These are phyloP conservation scores for Cyclotella cryptica DNA, from an alignment of 108 stramenopile species.

Conservation along the genomic window DNA sequence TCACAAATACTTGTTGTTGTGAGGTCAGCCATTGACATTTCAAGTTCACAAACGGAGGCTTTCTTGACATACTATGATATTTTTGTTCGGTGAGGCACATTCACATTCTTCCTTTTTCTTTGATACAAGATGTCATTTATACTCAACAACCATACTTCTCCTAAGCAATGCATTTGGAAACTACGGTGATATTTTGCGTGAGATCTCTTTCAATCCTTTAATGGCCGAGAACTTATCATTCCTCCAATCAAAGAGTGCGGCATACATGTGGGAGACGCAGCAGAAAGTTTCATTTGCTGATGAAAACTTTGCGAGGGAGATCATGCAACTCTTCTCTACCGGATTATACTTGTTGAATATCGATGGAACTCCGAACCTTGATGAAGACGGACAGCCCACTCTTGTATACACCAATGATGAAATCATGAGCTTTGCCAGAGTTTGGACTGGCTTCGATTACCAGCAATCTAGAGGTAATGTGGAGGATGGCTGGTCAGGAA, in stretches of 20 bases:
- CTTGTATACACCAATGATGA: conserved; percentile 60
- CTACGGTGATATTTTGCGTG: conserved; percentile 72
- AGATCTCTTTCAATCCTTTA: conserved; percentile 69
- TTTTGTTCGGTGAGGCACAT: conserved; percentile 53
- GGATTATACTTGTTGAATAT: conserved; percentile 52
- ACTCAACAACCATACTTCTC: neutral
- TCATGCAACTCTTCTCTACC: conserved; percentile 60
- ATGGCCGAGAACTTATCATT: conserved; percentile 79
- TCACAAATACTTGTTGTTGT: conserved; percentile 68
- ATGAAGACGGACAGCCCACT: conserved; percentile 44
- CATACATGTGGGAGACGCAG: conserved; percentile 56
- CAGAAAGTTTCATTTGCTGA: conserved; percentile 53
- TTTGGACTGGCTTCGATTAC: conserved; percentile 69
- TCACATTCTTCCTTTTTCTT: neutral
- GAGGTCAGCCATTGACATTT: conserved; percentile 13
- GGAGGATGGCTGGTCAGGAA: conserved; percentile 43
- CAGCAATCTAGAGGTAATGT: conserved; percentile 58
- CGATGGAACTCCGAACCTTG: conserved; percentile 55
- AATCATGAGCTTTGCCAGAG: conserved; percentile 63
- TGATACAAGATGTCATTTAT: neutral
- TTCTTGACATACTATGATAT: conserved; percentile 74
- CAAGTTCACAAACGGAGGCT: conserved; percentile 37
- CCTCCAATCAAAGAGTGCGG: conserved; percentile 51
- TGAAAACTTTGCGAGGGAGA: conserved; percentile 70
- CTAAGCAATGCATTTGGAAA: conserved; percentile 77